Evolutionary conservation across 768 basidiomycete species (phyloP), one percentile per base, ranked within the genome.

Genomic region (Melanogaster broomeanus): DNA sequence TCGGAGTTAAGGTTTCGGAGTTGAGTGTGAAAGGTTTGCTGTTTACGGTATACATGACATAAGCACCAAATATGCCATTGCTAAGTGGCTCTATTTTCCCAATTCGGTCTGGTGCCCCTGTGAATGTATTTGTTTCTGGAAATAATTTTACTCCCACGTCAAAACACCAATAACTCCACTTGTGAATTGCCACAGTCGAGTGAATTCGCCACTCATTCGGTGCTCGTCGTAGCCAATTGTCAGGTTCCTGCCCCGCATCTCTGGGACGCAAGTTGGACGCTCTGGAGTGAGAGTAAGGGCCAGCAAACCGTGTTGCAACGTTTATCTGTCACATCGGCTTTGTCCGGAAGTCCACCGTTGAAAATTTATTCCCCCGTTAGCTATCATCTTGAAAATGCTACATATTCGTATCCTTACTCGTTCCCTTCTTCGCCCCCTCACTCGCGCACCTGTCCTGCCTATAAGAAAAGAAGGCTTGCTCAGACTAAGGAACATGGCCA

Each of bases 401-500:
- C 65, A 53, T 52, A 34, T 57, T 42, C 35, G 63, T 25, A 45
- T 56, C 44, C 35, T 65, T 22, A 44, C 61, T 38, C 63, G 64
- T 42, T 63, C 51, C 44, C 57, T 73, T 45, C 52, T 61, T 53
- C 66, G 63, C 66, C 56, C 59, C 11, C 22, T 54, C 39, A 25
- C 65, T 5, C 58, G 65, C 48, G 48, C 62, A 28, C 37, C 58
- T 24, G 42, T 56, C 42, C 58, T 57, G 49, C 69, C 67, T 45
- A 50, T 70, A 57, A 50, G 43, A 43, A 58, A 45, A 21, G 52
- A 45, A 16, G 27, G 38, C 42, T 4, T 40, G 21, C 30, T 42
- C 35, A 60, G 52, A 54, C 48, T 61, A 49, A 74, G 80, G 62
- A 74, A 73, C 63, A 88, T 88, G 86, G 81, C 85, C 58, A 77